Conservation (phyloP, 2,329 filamentous ascomycete genomes). For the Stemphylium beticola region DNA sequence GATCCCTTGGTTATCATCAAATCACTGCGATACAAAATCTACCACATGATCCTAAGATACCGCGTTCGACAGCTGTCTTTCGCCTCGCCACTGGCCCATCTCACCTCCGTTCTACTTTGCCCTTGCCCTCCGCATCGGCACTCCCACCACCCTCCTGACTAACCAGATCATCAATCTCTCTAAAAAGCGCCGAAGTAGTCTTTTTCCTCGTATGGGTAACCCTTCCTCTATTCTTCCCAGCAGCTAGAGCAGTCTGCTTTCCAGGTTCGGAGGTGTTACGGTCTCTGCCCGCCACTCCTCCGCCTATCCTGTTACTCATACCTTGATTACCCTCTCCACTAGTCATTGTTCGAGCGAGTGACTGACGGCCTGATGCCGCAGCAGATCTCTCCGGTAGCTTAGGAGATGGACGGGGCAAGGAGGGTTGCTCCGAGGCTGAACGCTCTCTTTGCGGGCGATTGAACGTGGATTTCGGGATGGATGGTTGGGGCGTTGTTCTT, state of each 20-base stretch:
- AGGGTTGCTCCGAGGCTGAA: slow-evolving; percentile 5
- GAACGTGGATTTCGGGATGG: neutral
- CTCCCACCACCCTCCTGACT: slow-evolving; percentile 10
- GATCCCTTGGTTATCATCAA: too few relatives aligned
- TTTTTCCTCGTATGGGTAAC: slow-evolving; percentile 12
- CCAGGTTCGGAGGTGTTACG: neutral
- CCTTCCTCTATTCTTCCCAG: neutral
- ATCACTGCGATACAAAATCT: too few relatives aligned
- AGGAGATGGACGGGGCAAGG: slow-evolving; percentile 9
- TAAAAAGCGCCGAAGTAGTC: slow-evolving; percentile 35
- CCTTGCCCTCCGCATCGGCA: neutral
- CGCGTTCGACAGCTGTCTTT: neutral
- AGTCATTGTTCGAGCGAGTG: slow-evolving; percentile 31
- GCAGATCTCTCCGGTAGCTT: slow-evolving; percentile 13
- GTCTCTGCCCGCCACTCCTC: neutral
- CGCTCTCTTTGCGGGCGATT: slow-evolving; percentile 5
- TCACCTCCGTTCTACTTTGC: neutral
- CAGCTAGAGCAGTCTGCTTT: neutral
- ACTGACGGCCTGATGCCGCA: slow-evolving; percentile 8
- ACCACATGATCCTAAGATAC: neutral
- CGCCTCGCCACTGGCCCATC: too few relatives aligned
- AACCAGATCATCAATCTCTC: slow-evolving; percentile 39
- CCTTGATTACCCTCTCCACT: slow-evolving; percentile 21
- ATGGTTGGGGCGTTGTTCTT: slow-evolving; percentile 3
- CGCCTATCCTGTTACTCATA: slow-evolving; percentile 16